Base-by-base conservation (phyloP, 2,329 filamentous ascomycete species). In the Sarocladium oryzae region DNA sequence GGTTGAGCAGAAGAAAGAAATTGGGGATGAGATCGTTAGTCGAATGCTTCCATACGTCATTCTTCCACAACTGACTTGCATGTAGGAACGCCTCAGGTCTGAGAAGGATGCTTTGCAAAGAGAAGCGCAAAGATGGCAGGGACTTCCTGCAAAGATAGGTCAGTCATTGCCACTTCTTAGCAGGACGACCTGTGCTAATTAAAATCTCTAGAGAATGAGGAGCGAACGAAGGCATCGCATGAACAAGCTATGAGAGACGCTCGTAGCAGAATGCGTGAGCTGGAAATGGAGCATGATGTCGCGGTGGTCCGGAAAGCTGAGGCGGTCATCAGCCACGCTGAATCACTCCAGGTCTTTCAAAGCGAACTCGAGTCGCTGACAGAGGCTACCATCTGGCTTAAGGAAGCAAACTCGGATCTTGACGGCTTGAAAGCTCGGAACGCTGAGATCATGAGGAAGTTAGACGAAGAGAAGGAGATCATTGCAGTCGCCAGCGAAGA, bases 321-420 rank as follows among this genome's bases (percentile, higher is more conserved):
- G 53, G 68, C 76, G 5, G 70, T 75, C 24, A 63, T 85, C 30
- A 61, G 66, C 36, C 76, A 78, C 57, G 71, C 84, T 64, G 76
- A 79, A 56, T 72, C 79, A 4, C 77, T 95, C 7, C 75, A 77
- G n/a, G 62, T 68, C 18, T 77, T 95, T 40, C 79, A 81, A 13
- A 66, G 73, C 46, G 75, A 81, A 5, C 81, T 87, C 50, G 75
- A 84, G 41, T 77, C 78, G 13, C 69, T 89, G 10, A 67, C 91
- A 15, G 83, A 91, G 59, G 82, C 80, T 2, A 79, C 88, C 57
- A 75, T 96, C 40, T 76, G 82, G 54, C 70, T 79, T 1, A 78
- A 95, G 26, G 93, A 99, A 71, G 91, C 89, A 1, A 66, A 75
- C n/a, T 96, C 90, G 0, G 93, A 99, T 60, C 67, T 86, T 2